These are phyloP conservation scores for Calocybe cyanea DNA, from an alignment of 768 basidiomycete genomes.

Conservation along the genomic window DNA sequence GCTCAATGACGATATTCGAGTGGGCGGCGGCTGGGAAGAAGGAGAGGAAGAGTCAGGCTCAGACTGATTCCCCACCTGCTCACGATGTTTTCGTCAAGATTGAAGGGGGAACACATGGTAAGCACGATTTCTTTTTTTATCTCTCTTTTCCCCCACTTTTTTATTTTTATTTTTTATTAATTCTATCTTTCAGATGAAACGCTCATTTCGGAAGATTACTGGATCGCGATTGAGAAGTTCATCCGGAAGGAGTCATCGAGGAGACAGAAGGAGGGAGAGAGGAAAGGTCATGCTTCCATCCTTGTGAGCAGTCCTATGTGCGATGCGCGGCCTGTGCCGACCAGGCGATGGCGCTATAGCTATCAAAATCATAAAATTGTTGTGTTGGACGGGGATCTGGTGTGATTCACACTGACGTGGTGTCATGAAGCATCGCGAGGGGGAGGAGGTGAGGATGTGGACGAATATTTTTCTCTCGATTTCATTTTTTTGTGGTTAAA, in stretches of 20 bases:
- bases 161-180: not conserved
- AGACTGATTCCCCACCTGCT: constrained; percentile 16
- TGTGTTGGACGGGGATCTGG: no score
- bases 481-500: no score
- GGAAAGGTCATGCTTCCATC: not conserved
- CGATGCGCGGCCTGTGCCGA: not conserved
- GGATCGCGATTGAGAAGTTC: not conserved
- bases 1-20: not conserved
- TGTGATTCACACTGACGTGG: no score
- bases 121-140: constrained; percentile 7
- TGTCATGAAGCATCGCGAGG: no score
- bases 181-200: not conserved
- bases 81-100: constrained; percentile 30
- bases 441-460: no score
- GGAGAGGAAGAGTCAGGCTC: no score
- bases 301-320: not conserved
- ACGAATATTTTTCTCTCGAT: no score
- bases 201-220: not conserved
- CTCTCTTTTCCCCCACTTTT: not conserved
- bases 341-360: constrained; percentile 7
- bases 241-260: no score
- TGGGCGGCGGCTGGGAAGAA: no score
- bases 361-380: no score
- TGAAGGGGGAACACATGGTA: constrained; percentile 35
- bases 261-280: not conserved